phyloP scores from a whole-genome alignment of 148 eudicot species.

The Nyssa sinensis region DNA sequence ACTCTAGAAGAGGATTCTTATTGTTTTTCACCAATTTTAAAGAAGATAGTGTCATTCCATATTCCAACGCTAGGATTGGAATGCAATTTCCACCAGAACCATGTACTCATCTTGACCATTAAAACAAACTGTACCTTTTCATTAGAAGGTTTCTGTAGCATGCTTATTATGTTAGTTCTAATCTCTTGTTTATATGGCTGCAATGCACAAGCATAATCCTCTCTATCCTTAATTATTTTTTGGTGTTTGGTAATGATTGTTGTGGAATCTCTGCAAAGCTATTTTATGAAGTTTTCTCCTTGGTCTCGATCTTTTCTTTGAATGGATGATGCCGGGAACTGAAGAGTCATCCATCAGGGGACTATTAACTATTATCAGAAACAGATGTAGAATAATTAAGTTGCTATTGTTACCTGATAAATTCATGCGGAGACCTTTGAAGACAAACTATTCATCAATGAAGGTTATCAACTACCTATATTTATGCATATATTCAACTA shows the following conservation, averaged over 20 bases:
- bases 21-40: too few species aligned
- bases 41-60: conserved; percentile 1
- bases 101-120: not conserved
- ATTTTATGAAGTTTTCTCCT: not conserved
- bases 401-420: too few species aligned
- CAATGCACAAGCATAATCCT: not conserved
- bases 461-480: not conserved
- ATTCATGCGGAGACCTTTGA: too few species aligned
- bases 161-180: not conserved
- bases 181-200: not conserved
- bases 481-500: not conserved
- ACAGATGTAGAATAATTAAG: too few species aligned
- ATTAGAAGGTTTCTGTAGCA: not conserved
- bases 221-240: not conserved
- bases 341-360: not conserved
- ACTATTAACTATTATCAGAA: too few species aligned
- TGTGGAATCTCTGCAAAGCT: not conserved
- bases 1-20: too few species aligned
- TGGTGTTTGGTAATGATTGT: not conserved
- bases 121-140: not conserved
- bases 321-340: not conserved
- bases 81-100: not conserved
- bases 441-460: too few species aligned
- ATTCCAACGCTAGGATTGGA: not conserved
- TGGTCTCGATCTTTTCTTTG: not conserved